These are phyloP conservation scores for Fusarium miscanthi DNA, from an alignment of 2,329 filamentous ascomycete species.

Conservation along the genomic window DNA sequence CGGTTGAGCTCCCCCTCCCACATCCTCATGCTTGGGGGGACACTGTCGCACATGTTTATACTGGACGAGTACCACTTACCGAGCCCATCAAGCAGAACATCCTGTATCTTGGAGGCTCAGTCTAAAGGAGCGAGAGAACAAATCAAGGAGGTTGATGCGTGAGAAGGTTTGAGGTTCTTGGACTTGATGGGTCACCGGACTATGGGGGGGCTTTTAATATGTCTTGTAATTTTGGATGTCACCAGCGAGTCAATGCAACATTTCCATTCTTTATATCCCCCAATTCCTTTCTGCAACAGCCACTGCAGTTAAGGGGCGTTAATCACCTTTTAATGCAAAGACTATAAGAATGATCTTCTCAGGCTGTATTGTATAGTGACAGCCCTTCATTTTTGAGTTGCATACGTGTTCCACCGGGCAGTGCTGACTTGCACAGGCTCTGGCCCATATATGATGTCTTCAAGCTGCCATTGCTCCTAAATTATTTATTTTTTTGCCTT, in stretches of 20 bases:
- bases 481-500: not conserved
- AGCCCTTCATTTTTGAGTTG: not conserved
- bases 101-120: conserved; percentile 63
- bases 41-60: conserved; percentile 67
- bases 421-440: not conserved
- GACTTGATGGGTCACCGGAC: not conserved
- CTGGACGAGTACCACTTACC: conserved; percentile 58
- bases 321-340: not conserved
- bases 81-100: conserved; percentile 64
- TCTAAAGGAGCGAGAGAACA: conserved; percentile 42
- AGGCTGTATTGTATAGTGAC: not conserved
- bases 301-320: not conserved
- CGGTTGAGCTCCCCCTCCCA: conserved; percentile 68
- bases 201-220: not conserved
- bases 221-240: not conserved
- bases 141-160: no score
- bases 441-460: not conserved
- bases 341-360: not conserved
- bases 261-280: not conserved
- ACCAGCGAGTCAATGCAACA: not conserved
- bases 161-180: not conserved
- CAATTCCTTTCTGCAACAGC: not conserved
- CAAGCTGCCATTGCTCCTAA: not conserved
- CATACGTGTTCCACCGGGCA: not conserved
- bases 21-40: conserved; percentile 66